These are phyloP conservation scores for Xylaria sp. DNA, from an alignment of 2,329 filamentous ascomycete genomes.

Conservation along the genomic window DNA sequence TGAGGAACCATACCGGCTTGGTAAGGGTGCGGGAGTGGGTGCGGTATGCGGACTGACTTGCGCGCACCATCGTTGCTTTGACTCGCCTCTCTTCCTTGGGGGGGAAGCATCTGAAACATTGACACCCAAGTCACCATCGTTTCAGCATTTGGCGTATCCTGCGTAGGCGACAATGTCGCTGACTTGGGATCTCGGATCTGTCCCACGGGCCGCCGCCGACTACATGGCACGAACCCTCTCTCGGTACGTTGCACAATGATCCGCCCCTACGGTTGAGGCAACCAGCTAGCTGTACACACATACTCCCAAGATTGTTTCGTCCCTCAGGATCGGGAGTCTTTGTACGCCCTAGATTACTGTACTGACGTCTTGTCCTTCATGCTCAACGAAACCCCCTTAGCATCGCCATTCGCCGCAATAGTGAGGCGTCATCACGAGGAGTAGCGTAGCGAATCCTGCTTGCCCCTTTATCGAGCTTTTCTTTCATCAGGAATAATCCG, in stretches of 20 bases:
- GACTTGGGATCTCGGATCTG: conserved; percentile 22
- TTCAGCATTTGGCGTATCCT: conserved; percentile 43
- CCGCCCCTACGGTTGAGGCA: conserved; percentile 25
- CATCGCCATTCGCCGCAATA: neutral
- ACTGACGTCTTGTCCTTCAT: conserved; percentile 12
- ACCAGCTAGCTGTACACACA: conserved; percentile 20
- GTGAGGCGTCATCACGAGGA: neutral
- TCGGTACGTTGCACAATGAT: conserved; percentile 29
- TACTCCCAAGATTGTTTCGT: conserved; percentile 26
- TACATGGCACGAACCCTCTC: conserved; percentile 26
- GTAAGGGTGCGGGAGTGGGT: conserved; percentile 29
- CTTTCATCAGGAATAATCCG: conserved; percentile 22
- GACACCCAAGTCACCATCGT: conserved; percentile 43
- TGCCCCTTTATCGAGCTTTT: neutral
- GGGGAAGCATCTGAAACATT: conserved; percentile 43
- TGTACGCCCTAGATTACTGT: conserved; percentile 25
- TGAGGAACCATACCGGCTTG: conserved; percentile 36
- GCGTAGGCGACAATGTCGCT: conserved; percentile 28
- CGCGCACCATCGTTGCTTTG: conserved; percentile 41
- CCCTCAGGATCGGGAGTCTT: neutral
- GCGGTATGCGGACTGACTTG: conserved; percentile 33
- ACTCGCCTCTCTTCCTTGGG: conserved; percentile 33
- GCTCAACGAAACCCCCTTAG: neutral
- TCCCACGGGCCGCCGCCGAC: conserved; percentile 29
- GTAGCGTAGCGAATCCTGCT: neutral